phyloP scores from a whole-genome alignment of 192 early-diverging fungal genomes.

The Backusella tuberculispora region DNA sequence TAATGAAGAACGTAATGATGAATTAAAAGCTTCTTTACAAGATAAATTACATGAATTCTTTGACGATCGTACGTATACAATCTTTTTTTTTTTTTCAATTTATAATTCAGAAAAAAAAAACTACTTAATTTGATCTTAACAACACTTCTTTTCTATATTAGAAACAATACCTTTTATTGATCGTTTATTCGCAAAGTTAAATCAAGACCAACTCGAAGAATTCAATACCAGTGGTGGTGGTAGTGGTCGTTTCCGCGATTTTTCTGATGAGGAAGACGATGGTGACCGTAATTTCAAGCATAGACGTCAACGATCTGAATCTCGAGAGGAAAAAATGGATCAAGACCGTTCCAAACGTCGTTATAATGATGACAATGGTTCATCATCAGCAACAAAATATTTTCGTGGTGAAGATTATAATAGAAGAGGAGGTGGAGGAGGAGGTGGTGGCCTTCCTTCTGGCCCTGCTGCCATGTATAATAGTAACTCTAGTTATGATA shows the following conservation, averaged over 20 bases:
- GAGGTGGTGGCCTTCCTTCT: not conserved
- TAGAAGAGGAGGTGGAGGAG: not conserved
- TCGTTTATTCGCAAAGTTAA: slow-evolving; percentile 58
- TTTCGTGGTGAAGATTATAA: slow-evolving; percentile 27
- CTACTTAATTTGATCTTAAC: not conserved
- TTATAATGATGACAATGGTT: slow-evolving; percentile 24
- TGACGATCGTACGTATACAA: slow-evolving; percentile 62
- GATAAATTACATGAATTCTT: slow-evolving; percentile 82
- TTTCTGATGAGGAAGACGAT: slow-evolving; percentile 64
- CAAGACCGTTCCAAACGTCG: slow-evolving; percentile 30
- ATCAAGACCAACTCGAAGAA: slow-evolving; percentile 25
- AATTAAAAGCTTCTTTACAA: slow-evolving; percentile 58
- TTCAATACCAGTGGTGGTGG: slow-evolving; percentile 19
- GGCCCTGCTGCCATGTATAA: slow-evolving; percentile 40
- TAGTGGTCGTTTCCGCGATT: slow-evolving; percentile 39
- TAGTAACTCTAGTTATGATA: not conserved
- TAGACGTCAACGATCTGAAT: slow-evolving; percentile 52
- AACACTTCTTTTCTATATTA: slow-evolving; percentile 27
- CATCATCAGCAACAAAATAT: slow-evolving; percentile 29
- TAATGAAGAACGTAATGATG: slow-evolving; percentile 61
- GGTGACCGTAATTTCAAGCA: slow-evolving; percentile 76
- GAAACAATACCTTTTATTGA: slow-evolving; percentile 71
- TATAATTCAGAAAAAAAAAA: not conserved
- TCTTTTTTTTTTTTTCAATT: not conserved
- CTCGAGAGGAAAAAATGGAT: slow-evolving; percentile 35